These are phyloP conservation scores for Dendrobium officinale DNA, from an alignment of 106 monocot species.

Conservation along the genomic window DNA sequence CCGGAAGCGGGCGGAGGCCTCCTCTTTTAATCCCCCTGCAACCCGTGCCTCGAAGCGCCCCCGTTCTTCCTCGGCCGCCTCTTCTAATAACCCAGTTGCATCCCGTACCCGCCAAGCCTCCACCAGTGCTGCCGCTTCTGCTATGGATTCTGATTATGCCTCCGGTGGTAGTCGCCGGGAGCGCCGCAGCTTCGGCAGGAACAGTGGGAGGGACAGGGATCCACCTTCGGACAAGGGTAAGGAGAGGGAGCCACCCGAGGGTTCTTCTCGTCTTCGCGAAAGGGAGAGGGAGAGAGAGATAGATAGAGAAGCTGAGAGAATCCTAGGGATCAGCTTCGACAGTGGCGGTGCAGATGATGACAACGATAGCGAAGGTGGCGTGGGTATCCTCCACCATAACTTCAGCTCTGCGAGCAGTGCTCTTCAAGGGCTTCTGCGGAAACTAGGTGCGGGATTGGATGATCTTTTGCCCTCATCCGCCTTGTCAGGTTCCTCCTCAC, in stretches of 20 bases:
- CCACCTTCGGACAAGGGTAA: constrained; percentile 13
- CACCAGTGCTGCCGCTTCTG: not conserved
- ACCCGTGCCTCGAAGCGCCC: constrained; percentile 55
- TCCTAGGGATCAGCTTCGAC: constrained; percentile 54
- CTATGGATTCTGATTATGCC: constrained; percentile 19
- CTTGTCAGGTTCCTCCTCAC: constrained; percentile 34
- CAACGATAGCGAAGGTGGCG: constrained; percentile 43
- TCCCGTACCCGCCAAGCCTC: constrained; percentile 6
- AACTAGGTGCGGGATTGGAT: constrained; percentile 86
- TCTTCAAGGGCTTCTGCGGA: constrained; percentile 85
- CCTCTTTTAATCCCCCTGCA: constrained; percentile 45
- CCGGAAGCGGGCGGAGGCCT: constrained; percentile 99
- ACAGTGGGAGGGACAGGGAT: too few species aligned
- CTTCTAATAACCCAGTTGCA: constrained; percentile 12
- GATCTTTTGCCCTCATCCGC: constrained; percentile 78
- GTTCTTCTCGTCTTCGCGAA: constrained; percentile 12
- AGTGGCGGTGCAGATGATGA: constrained; percentile 40
- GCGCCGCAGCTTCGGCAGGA: constrained; percentile 19
- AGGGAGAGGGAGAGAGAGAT: too few species aligned
- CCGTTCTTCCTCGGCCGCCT: constrained; percentile 14
- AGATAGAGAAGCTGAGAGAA: constrained; percentile 39
- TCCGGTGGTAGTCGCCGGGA: constrained; percentile 11
- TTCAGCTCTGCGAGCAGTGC: constrained; percentile 73
- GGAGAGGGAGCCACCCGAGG: constrained; percentile 59
- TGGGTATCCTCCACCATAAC: constrained; percentile 58